phyloP scores from a whole-genome alignment of 1,284 basidiomycete species.

The Boletus hoseneyae region DNA sequence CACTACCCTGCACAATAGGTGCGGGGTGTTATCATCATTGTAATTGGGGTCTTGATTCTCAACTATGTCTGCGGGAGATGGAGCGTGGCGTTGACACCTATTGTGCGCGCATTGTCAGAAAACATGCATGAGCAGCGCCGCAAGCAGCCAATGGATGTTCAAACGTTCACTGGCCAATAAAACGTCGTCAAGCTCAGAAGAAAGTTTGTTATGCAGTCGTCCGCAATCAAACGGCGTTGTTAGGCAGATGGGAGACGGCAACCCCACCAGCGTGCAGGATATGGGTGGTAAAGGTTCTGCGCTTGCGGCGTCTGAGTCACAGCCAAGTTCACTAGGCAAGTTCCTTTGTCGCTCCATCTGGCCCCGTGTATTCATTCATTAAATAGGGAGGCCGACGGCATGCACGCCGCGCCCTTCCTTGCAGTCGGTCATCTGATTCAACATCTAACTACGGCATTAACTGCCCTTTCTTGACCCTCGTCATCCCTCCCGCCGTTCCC shows the following conservation, averaged over 20 bases:
- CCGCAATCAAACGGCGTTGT: constrained; percentile 77
- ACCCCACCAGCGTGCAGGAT: constrained; percentile 39
- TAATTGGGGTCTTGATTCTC: no score
- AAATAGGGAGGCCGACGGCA: constrained; percentile 88
- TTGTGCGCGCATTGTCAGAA: no score
- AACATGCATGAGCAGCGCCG: constrained; percentile 74
- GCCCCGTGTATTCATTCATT: constrained; percentile 7
- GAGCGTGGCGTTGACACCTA: no score
- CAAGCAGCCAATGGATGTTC: constrained; percentile 86
- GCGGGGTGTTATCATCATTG: no score
- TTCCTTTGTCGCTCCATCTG: not conserved
- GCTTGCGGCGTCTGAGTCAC: constrained; percentile 94
- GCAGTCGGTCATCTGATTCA: constrained; percentile 79
- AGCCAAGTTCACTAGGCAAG: constrained; percentile 88
- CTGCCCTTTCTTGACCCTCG: constrained; percentile 84
- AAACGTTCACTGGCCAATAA: constrained; percentile 79
- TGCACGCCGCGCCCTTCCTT: constrained; percentile 80
- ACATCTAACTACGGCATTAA: constrained; percentile 75
- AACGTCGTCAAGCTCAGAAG: constrained; percentile 70
- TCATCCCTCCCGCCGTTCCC: constrained; percentile 91
- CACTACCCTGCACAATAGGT: no score
- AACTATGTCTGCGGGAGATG: no score
- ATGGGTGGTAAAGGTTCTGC: constrained; percentile 49
- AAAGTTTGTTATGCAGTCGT: constrained; percentile 72
- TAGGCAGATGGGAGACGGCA: constrained; percentile 69